Evolutionary conservation across 1,284 basidiomycete species (phyloP).

Genomic region (Ceratobasidium theobromae): DNA sequence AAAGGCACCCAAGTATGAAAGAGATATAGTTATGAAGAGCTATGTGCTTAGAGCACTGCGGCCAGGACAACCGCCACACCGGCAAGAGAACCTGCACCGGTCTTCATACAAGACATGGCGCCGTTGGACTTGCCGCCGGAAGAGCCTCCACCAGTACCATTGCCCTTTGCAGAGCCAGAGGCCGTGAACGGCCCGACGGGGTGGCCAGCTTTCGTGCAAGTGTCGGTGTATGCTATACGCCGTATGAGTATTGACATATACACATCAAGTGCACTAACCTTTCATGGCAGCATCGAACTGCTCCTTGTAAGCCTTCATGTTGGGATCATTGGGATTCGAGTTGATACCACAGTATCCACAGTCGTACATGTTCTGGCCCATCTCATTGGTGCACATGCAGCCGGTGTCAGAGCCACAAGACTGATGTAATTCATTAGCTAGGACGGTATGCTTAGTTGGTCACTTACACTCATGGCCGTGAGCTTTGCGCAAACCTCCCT

Average conservation of each 20-base stretch:
- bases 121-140: too few species aligned
- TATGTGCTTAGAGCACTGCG: not conserved
- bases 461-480: conserved; percentile 1
- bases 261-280: not conserved
- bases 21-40: not conserved
- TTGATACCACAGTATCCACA: conserved; percentile 21
- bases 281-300: conserved; percentile 10
- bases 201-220: conserved; percentile 2
- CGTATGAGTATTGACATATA: not conserved
- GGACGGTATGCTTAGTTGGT: not conserved
- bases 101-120: too few species aligned
- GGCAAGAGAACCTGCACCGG: not conserved
- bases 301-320: not conserved
- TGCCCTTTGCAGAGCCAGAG: too few species aligned
- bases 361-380: not conserved
- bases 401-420: not conserved
- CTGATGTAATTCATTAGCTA: not conserved
- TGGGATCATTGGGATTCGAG: not conserved
- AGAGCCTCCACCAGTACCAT: too few species aligned
- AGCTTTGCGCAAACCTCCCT: not conserved
- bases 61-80: not conserved
- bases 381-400: conserved; percentile 20
- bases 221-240: not conserved
- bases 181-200: not conserved
- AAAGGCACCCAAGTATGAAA: not conserved